Evolutionary conservation across 352 stramenopile species (phyloP).

Genomic region (Pythium folliculosum): DNA sequence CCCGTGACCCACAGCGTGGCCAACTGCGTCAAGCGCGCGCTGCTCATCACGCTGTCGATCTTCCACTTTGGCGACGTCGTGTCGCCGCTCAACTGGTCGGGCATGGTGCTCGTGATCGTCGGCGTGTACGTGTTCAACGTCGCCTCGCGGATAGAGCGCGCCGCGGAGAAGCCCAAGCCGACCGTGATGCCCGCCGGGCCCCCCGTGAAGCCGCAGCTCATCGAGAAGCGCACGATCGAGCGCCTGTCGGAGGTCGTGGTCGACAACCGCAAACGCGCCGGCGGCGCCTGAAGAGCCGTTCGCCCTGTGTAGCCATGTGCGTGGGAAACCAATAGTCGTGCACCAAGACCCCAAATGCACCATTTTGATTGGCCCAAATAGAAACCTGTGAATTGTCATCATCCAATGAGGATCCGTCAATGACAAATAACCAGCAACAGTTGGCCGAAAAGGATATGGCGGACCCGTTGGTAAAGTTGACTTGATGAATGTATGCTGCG

Average conservation of each 20-base stretch:
- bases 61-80: conserved; percentile 88
- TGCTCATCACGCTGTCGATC: conserved; percentile 91
- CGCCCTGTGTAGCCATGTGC: conserved; percentile 1
- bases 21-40: conserved; percentile 89
- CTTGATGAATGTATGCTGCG: neutral
- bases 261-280: conserved; percentile 33
- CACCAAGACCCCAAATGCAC: too few species aligned
- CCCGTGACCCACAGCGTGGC: conserved; percentile 90
- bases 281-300: conserved; percentile 7
- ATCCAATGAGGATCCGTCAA: too few species aligned
- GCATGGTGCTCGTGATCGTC: conserved; percentile 86
- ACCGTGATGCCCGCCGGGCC: conserved; percentile 33
- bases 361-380: too few species aligned
- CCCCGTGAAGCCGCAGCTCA: conserved; percentile 1
- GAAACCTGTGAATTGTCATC: too few species aligned
- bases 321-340: too few species aligned
- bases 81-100: conserved; percentile 79
- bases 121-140: conserved; percentile 90
- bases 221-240: conserved; percentile 57
- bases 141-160: conserved; percentile 63
- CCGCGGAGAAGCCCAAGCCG: conserved; percentile 30
- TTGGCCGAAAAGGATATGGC: too few species aligned
- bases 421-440: too few species aligned
- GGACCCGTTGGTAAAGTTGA: too few species aligned
- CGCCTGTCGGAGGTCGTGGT: conserved; percentile 70